Conservation (phyloP, 2,329 filamentous ascomycete species). For the Graphilbum fragrans region DNA sequence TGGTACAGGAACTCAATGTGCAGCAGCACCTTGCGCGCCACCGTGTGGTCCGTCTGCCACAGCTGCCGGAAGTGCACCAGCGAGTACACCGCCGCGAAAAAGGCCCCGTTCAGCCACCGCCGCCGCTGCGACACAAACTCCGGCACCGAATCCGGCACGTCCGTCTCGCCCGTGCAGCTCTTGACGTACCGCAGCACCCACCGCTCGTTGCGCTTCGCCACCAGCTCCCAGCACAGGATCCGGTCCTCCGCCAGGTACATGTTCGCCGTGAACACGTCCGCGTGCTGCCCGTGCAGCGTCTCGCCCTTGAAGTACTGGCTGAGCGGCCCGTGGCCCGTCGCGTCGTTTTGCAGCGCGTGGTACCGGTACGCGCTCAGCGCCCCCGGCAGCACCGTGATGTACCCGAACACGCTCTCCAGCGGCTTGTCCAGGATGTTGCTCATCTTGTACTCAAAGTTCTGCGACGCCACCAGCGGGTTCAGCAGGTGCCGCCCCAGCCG, state of each 20-base stretch:
- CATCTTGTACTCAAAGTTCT: constrained; percentile 99
- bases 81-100: constrained; percentile 97
- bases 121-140: constrained; percentile 96
- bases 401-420: constrained; percentile 91
- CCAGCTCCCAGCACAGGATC: constrained; percentile 87
- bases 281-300: constrained; percentile 88
- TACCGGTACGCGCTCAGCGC: constrained; percentile 93
- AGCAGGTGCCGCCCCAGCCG: constrained; percentile 70
- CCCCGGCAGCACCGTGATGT: constrained; percentile 93
- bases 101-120: constrained; percentile 95
- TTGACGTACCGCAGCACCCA: constrained; percentile 99
- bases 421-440: constrained; percentile 98
- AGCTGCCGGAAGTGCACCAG: constrained; percentile 90
- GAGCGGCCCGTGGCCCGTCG: constrained; percentile 85
- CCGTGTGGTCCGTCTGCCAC: constrained; percentile 82
- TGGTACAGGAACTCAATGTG: constrained; percentile 96
- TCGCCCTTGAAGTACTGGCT: constrained; percentile 99
- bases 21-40: constrained; percentile 78
- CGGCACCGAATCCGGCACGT: constrained; percentile 91
- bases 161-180: constrained; percentile 90
- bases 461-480: constrained; percentile 89
- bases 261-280: constrained; percentile 57
- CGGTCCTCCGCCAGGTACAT: constrained; percentile 89
- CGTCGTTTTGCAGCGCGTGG: constrained; percentile 91
- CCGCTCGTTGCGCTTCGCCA: constrained; percentile 85